These are phyloP conservation scores for Cryptococcus amylolentus DNA, from an alignment of 1,284 basidiomycete genomes.

Conservation along the genomic window DNA sequence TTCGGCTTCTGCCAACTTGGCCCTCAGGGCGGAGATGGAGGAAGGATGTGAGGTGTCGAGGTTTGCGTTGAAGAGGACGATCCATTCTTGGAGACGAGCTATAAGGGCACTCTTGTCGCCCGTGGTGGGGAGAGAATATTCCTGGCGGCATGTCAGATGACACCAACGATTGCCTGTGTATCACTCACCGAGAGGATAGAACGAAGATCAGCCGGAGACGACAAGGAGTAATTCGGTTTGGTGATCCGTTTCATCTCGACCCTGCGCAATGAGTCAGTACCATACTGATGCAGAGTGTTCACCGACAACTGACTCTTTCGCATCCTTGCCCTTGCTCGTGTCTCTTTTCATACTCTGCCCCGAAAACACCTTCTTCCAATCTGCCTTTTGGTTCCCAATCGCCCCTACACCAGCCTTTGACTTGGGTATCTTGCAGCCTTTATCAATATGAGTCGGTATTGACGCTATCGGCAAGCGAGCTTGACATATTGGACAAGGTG, in stretches of 20 bases:
- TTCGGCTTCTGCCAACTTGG: conserved; percentile 35
- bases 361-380: conserved; percentile 47
- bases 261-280: conserved; percentile 13
- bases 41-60: conserved; percentile 45
- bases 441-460: conserved; percentile 44
- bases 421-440: conserved; percentile 30
- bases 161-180: not conserved
- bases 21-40: conserved; percentile 37
- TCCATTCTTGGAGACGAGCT: conserved; percentile 45
- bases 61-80: conserved; percentile 47
- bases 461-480: conserved; percentile 32
- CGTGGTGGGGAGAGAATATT: conserved; percentile 35
- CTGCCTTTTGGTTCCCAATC: conserved; percentile 37
- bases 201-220: conserved; percentile 37
- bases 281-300: not conserved
- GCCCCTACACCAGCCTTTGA: conserved; percentile 4
- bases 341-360: conserved; percentile 28
- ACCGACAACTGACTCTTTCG: not conserved
- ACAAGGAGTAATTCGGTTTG: conserved; percentile 47
- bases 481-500: conserved; percentile 41
- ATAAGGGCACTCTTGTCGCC: conserved; percentile 41
- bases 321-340: not conserved
- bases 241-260: conserved; percentile 39
- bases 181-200: conserved; percentile 27
- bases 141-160: conserved; percentile 25